Conservation (phyloP, 345 rosid species). For the Eucalyptus tenuipes region DNA sequence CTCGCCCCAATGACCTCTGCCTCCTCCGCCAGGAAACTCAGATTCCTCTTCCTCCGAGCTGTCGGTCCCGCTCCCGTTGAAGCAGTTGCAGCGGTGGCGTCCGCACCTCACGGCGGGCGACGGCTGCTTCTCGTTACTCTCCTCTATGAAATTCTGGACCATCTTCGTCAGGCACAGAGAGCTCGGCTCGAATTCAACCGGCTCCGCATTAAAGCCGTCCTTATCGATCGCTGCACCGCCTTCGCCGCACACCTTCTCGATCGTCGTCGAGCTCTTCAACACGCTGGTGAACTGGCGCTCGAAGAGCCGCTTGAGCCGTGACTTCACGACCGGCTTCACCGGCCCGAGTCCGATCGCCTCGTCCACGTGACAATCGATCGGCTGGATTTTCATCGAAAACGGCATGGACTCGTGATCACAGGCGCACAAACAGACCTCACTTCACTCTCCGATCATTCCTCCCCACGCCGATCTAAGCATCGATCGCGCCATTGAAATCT, state of each 20-base stretch:
- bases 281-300: conserved; percentile 54
- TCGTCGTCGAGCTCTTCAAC: conserved; percentile 21
- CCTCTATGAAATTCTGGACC: conserved; percentile 80
- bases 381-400: conserved; percentile 69
- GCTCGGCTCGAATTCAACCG: conserved; percentile 63
- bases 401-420: conserved; percentile 14
- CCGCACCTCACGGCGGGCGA: conserved; percentile 16
- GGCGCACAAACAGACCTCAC: background rate
- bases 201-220: background rate
- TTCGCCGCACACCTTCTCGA: conserved; percentile 11
- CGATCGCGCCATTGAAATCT: background rate
- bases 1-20: conserved; percentile 5
- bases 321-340: conserved; percentile 57
- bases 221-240: background rate
- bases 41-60: conserved; percentile 62
- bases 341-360: conserved; percentile 14
- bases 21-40: conserved; percentile 17
- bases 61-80: conserved; percentile 49
- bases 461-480: background rate
- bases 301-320: conserved; percentile 72
- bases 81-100: conserved; percentile 49
- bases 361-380: conserved; percentile 32
- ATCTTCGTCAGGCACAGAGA: conserved; percentile 58
- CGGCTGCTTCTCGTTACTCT: conserved; percentile 39
- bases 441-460: background rate